phyloP scores from a whole-genome alignment of 2,329 filamentous ascomycete genomes.

The Botryotinia convoluta region DNA sequence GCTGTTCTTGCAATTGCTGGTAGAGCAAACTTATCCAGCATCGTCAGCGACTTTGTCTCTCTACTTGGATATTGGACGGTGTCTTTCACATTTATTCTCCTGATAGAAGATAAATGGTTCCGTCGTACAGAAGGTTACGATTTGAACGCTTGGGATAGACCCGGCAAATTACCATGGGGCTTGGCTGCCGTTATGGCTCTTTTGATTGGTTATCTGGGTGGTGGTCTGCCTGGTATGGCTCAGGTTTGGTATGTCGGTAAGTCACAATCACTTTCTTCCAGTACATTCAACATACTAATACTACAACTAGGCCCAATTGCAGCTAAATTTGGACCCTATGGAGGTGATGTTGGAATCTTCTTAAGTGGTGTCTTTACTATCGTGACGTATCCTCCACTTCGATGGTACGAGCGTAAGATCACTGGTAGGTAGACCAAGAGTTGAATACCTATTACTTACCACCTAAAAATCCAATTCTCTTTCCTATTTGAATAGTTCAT shows the following conservation, averaged over 20 bases:
- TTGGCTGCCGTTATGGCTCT: constrained; percentile 34
- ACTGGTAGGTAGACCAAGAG: constrained; percentile 26
- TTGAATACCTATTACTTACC: neutral
- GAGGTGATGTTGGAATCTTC: constrained; percentile 37
- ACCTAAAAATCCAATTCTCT: neutral
- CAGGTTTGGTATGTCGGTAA: constrained; percentile 37
- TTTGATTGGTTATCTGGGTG: constrained; percentile 34
- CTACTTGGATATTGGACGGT: constrained; percentile 38
- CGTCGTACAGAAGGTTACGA: constrained; percentile 33
- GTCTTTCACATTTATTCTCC: constrained; percentile 35
- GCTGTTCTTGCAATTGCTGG: constrained; percentile 36
- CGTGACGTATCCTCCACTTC: constrained; percentile 31
- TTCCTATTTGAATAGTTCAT: neutral
- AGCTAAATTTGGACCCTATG: constrained; percentile 32
- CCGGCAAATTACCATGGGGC: constrained; percentile 34
- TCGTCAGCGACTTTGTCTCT: constrained; percentile 36
- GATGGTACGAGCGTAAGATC: constrained; percentile 35
- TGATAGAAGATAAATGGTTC: constrained; percentile 35
- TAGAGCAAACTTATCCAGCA: constrained; percentile 31
- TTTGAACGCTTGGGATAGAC: constrained; percentile 33
- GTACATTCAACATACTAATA: neutral
- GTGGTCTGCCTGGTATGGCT: constrained; percentile 36
- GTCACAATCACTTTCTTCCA: neutral
- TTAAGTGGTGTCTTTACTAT: constrained; percentile 32
- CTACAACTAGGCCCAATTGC: constrained; percentile 32